phyloP scores from a whole-genome alignment of 805 yeast species.

The Candida boleticola region DNA sequence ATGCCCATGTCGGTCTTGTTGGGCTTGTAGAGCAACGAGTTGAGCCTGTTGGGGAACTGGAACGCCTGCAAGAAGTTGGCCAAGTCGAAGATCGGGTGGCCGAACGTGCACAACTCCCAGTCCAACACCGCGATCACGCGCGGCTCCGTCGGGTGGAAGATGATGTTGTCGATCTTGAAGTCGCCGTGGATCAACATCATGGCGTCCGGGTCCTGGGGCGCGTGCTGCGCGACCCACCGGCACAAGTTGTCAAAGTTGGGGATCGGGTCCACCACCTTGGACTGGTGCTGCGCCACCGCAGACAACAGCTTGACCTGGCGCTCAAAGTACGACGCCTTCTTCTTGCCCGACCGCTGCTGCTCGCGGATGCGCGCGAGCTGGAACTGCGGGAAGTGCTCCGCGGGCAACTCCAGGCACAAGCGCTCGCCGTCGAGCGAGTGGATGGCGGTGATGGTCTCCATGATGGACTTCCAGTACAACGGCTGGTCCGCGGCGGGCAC shows the following conservation, averaged over 20 bases:
- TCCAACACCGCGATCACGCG: slow-evolving; percentile 55
- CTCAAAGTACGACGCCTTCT: slow-evolving; percentile 41
- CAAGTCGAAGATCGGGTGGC: slow-evolving; percentile 62
- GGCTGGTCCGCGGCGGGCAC: slow-evolving; percentile 21
- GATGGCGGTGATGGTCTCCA: slow-evolving; percentile 46
- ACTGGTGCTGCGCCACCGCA: slow-evolving; percentile 38
- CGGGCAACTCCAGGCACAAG: slow-evolving; percentile 44
- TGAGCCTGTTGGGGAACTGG: slow-evolving; percentile 40
- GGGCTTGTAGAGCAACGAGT: slow-evolving; percentile 26
- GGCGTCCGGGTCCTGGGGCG: slow-evolving; percentile 48
- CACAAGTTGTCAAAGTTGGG: slow-evolving; percentile 45
- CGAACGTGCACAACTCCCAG: slow-evolving; percentile 66
- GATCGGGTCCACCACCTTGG: slow-evolving; percentile 42
- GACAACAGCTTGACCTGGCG: slow-evolving; percentile 51
- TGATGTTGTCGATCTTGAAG: slow-evolving; percentile 61
- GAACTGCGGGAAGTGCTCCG: slow-evolving; percentile 43
- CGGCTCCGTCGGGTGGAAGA: slow-evolving; percentile 53
- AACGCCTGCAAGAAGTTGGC: slow-evolving; percentile 59
- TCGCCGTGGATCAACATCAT: slow-evolving; percentile 60
- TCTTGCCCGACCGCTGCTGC: background rate
- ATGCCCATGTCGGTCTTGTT: slow-evolving; percentile 28
- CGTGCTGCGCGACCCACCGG: slow-evolving; percentile 37
- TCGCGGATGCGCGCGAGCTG: slow-evolving; percentile 15
- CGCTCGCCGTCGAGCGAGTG: slow-evolving; percentile 48
- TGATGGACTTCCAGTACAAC: slow-evolving; percentile 46